Base-by-base conservation (phyloP, 139 green algal genomes). In the Micromonas pusilla region DNA sequence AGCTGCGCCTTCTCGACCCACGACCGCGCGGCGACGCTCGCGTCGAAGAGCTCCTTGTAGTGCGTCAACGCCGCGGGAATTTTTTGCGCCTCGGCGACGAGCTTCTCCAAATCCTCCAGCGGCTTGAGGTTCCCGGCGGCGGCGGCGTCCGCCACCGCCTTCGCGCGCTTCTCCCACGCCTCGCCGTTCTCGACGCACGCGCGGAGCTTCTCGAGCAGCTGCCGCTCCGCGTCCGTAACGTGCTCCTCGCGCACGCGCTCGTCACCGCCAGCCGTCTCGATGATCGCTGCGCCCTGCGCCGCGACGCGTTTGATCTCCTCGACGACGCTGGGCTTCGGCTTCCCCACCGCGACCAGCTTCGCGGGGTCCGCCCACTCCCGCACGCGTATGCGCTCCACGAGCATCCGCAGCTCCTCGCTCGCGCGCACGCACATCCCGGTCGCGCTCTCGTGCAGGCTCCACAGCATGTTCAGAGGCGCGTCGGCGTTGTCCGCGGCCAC, bases 341-440 rank as follows among this genome's bases (percentile, higher is more conserved):
- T 57, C 9, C 45, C 45, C 9, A 16, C 45, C 9, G 45, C 45
- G 45, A 57, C 45, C 9, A 57, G 25, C 68, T 75, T 70, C 5
- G 62, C 21, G 31, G 38, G 28, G 26, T 52, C 72, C 28, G 38
- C 52, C 52, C 36, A 78, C 62, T 78, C 52, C 0, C 54, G 52
- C 20, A 78, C 72, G 72, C 28, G 26, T 33, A 78, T 70, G 45
- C 72, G 72, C 20, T 78, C 62, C 52, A n/a, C 28, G 21, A 78
- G 38, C 72, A n/a, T 34, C n/a, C 19, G 25, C 20, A 68, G 21
- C 13, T 68, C 72, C 26, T 36, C 30, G 6, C 68, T 28, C 2
- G 52, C 19, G 33, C 45, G 16, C 45, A 78, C 34, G 32, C 19
- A 13, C 4, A 78, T 31, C n/a, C 3, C 25, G 34, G 68, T 28